These are phyloP conservation scores for Symbiodinium pilosum DNA, from an alignment of 73 alveolate species.

Conservation along the genomic window DNA sequence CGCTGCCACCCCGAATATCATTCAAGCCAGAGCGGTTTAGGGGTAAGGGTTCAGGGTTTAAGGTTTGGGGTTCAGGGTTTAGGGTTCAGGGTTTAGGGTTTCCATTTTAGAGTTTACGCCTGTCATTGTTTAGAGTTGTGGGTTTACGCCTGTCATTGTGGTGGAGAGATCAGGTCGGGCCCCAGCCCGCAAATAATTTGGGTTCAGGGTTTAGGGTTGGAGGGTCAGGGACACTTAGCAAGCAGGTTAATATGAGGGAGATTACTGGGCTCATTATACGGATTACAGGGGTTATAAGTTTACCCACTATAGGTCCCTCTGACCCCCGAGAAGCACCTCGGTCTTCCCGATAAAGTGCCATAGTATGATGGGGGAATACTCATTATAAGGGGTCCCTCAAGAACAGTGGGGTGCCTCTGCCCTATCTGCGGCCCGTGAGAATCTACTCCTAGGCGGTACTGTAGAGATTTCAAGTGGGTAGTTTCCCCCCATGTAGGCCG, in stretches of 20 bases:
- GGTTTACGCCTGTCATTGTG: too few relatives aligned
- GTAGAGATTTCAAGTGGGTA: background rate
- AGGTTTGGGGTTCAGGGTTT: background rate
- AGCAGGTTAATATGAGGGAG: background rate
- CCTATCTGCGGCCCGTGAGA: background rate
- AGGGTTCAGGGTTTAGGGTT: background rate
- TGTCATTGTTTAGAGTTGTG: too few relatives aligned
- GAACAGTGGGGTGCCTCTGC: too few relatives aligned
- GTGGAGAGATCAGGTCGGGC: background rate
- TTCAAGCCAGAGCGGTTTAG: background rate
- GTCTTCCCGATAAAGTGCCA: too few relatives aligned
- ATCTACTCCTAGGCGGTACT: too few relatives aligned
- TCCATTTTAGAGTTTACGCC: too few relatives aligned
- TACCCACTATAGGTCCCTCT: too few relatives aligned
- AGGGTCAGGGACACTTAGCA: background rate
- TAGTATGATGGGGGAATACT: too few relatives aligned
- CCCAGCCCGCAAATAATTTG: background rate
- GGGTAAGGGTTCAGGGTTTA: background rate
- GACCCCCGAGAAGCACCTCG: too few relatives aligned
- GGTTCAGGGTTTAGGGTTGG: background rate
- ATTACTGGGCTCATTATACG: background rate
- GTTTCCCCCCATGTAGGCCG: background rate
- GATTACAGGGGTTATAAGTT: background rate
- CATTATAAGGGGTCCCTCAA: too few relatives aligned
- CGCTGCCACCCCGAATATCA: background rate